Percentiles rank a stretch among this genome's conserved stretches.
These are phyloP conservation scores for Monosporascus cannonballus DNA, from an alignment of 2,329 filamentous ascomycete species.

Conservation along the genomic window DNA sequence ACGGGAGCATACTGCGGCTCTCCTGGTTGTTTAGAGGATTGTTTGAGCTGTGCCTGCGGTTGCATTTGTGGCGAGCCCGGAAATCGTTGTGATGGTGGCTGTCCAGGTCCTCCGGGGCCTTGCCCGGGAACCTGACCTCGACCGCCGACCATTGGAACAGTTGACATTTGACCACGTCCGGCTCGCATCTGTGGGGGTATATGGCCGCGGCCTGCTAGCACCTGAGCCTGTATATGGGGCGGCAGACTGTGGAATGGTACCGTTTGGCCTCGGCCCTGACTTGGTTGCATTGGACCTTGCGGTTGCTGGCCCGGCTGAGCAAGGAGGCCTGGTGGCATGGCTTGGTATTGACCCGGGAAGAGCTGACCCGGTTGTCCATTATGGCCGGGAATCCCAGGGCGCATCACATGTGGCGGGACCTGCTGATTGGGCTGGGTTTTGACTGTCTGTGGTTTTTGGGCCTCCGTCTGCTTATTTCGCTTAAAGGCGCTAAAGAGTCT, in stretches of 20 bases:
- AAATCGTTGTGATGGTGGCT: neutral
- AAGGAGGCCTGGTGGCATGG: neutral
- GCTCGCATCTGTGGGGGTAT: slow-evolving; percentile 8
- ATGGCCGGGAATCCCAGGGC: neutral
- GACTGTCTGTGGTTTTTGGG: slow-evolving; percentile 2
- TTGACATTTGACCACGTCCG: slow-evolving; percentile 10
- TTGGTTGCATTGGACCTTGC: slow-evolving; percentile 6
- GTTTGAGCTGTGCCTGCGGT: slow-evolving; percentile 3
- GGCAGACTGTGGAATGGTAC: neutral
- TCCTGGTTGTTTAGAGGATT: slow-evolving; percentile 1
- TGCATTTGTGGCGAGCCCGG: slow-evolving; percentile 2
- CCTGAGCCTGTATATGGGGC: neutral
- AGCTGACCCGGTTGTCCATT: neutral
- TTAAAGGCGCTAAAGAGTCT: slow-evolving; percentile 25
- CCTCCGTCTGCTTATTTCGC: slow-evolving; percentile 17
- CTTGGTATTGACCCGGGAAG: neutral
- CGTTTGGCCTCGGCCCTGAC: slow-evolving; percentile 12
- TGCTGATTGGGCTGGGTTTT: slow-evolving; percentile 8
- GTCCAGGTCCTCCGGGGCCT: neutral
- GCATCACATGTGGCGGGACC: slow-evolving; percentile 4
- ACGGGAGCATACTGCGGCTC: slow-evolving; percentile 25
- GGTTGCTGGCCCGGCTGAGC: slow-evolving; percentile 1
- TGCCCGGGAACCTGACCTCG: slow-evolving; percentile 10
- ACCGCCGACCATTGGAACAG: neutral
- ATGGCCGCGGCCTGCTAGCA: slow-evolving; percentile 10